Conservation (phyloP, 129 eudicot genomes). For the Artemisia tridentata region DNA sequence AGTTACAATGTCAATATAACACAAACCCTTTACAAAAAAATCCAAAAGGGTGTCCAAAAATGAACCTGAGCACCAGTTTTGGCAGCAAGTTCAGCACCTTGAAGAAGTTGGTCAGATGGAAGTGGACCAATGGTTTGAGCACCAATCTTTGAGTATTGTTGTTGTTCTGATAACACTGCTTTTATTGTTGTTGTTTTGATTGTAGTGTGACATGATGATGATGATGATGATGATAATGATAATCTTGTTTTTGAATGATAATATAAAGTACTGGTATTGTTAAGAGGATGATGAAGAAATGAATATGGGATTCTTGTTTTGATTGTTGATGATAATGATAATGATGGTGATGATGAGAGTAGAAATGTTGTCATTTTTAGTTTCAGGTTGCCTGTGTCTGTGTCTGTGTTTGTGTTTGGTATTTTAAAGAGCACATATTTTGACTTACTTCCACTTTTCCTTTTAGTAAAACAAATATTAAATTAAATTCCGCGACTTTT, state of each 20-base stretch:
- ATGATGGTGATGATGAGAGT: constrained; percentile 28
- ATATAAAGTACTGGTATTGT: neutral
- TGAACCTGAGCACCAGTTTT: constrained; percentile 72
- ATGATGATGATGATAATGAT: neutral
- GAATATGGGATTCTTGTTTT: constrained; percentile 21
- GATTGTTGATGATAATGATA: constrained; percentile 8
- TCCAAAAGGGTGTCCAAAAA: too few species aligned
- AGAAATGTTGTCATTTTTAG: constrained; percentile 33
- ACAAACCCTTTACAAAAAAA: neutral
- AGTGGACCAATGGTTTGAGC: constrained; percentile 66
- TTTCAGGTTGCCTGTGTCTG: neutral
- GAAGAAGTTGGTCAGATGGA: constrained; percentile 60
- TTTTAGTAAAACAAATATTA: too few species aligned
- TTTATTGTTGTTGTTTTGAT: neutral
- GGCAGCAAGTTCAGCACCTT: constrained; percentile 76
- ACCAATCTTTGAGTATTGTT: constrained; percentile 47
- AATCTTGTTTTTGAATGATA: constrained; percentile 20
- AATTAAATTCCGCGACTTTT: too few species aligned
- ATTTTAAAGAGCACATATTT: too few species aligned
- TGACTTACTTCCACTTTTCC: too few species aligned
- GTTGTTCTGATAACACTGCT: constrained; percentile 48
- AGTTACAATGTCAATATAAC: too few species aligned
- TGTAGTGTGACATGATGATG: constrained; percentile 10
- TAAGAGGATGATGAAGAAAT: constrained; percentile 9
- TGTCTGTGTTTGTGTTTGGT: neutral